Percentiles rank a stretch among this genome's conserved stretches.
phyloP scores from a whole-genome alignment of 2,329 filamentous ascomycete species.

The Aspergillus neoniger region DNA sequence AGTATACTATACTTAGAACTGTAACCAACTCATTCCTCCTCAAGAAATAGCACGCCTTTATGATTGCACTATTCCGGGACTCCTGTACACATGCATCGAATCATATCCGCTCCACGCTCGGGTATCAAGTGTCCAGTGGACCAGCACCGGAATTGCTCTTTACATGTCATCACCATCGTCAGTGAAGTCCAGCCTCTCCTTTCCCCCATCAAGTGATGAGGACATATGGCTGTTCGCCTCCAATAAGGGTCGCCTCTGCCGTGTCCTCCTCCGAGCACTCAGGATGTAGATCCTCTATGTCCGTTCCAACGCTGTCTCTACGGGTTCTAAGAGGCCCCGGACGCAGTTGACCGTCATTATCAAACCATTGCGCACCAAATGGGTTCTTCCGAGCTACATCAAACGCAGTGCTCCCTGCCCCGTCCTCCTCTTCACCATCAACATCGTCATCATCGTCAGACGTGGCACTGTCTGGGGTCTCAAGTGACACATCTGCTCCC shows the following conservation, averaged over 20 bases:
- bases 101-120: neutral
- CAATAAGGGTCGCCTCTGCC: constrained; percentile 23
- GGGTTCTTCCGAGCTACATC: constrained; percentile 29
- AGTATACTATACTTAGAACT: too few species aligned
- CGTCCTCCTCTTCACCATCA: neutral
- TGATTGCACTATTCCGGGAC: neutral
- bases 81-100: neutral
- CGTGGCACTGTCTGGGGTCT: constrained; percentile 17
- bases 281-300: constrained; percentile 20
- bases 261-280: constrained; percentile 24
- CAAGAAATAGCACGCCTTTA: neutral
- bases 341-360: constrained; percentile 20
- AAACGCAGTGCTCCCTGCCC: constrained; percentile 24
- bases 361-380: constrained; percentile 26
- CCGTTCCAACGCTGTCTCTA: constrained; percentile 21
- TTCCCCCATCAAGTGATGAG: neutral
- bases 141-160: neutral
- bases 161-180: neutral
- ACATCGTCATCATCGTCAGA: constrained; percentile 10
- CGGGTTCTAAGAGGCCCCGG: constrained; percentile 10
- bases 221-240: constrained; percentile 10
- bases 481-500: constrained; percentile 27
- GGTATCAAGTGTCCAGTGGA: neutral
- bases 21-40: too few species aligned
- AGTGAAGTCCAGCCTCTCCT: neutral